Percentiles rank a stretch among this genome's conserved stretches.
phyloP scores from a whole-genome alignment of 169 alveolate species.

The Plasmodium gaboni region DNA sequence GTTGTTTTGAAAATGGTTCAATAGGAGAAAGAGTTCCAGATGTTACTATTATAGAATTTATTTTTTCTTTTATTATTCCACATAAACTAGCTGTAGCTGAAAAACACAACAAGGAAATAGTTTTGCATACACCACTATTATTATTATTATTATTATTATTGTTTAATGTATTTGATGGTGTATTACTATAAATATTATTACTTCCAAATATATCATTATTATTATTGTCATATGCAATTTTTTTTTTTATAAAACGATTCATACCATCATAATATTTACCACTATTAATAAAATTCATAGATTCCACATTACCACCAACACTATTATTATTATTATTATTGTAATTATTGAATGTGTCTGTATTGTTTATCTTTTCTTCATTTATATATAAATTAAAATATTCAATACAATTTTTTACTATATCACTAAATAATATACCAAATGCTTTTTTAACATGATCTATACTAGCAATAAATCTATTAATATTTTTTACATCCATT shows the following conservation, averaged over 20 bases:
- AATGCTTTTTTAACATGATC: conserved; percentile 79
- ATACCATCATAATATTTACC: conserved; percentile 70
- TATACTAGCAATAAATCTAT: conserved; percentile 77
- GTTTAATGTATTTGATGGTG: too few species aligned
- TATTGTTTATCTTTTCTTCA: conserved; percentile 68
- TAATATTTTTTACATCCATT: conserved; percentile 77
- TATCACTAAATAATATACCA: conserved; percentile 79
- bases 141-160: neutral
- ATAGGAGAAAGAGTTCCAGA: conserved; percentile 97
- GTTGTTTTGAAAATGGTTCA: conserved; percentile 90
- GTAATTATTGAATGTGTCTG: conserved; percentile 13
- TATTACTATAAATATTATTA: too few species aligned
- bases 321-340: too few species aligned
- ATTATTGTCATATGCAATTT: conserved; percentile 37
- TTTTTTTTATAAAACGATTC: conserved; percentile 37
- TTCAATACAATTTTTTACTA: conserved; percentile 77
- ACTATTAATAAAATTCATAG: too few species aligned
- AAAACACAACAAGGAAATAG: conserved; percentile 80
- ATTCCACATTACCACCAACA: neutral
- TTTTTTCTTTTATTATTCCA: conserved; percentile 84
- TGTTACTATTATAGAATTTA: conserved; percentile 91
- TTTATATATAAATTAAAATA: conserved; percentile 79
- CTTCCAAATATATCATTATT: too few species aligned
- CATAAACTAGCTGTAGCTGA: conserved; percentile 89
- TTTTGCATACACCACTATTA: conserved; percentile 43